phyloP scores from a whole-genome alignment of 2,329 filamentous ascomycete species.

The Xylaria hypoxylon region DNA sequence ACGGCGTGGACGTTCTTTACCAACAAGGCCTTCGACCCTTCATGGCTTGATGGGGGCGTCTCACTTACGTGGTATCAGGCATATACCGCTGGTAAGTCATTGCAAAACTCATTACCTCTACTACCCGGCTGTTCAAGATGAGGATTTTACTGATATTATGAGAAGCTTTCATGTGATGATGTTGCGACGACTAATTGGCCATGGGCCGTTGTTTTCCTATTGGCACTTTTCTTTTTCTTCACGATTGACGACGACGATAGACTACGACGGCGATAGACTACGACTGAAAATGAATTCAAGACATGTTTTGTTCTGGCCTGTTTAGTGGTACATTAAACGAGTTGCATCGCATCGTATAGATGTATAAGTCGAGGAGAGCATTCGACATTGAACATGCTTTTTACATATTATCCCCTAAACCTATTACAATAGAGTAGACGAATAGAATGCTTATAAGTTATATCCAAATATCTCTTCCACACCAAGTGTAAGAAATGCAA shows the following conservation, averaged over 20 bases:
- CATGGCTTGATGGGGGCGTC: constrained; percentile 84
- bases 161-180: constrained; percentile 47
- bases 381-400: not conserved
- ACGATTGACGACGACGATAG: constrained; percentile 9
- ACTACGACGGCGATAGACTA: constrained; percentile 5
- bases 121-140: not conserved
- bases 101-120: not conserved
- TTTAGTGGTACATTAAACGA: constrained; percentile 2
- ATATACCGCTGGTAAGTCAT: constrained; percentile 75
- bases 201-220: not conserved
- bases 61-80: constrained; percentile 87
- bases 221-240: constrained; percentile 8
- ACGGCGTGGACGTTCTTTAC: constrained; percentile 81
- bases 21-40: constrained; percentile 70
- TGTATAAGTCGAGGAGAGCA: not conserved
- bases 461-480: too few relatives aligned
- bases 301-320: not conserved
- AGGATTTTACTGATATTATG: constrained; percentile 30
- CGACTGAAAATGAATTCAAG: constrained; percentile 6
- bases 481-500: too few relatives aligned
- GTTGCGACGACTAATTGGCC: not conserved
- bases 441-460: too few relatives aligned
- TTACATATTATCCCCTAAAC: not conserved
- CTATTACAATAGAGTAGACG: not conserved
- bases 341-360: not conserved